Conservation (phyloP, 2,329 filamentous ascomycete species). For the Ceratocystis eucalypticola region DNA sequence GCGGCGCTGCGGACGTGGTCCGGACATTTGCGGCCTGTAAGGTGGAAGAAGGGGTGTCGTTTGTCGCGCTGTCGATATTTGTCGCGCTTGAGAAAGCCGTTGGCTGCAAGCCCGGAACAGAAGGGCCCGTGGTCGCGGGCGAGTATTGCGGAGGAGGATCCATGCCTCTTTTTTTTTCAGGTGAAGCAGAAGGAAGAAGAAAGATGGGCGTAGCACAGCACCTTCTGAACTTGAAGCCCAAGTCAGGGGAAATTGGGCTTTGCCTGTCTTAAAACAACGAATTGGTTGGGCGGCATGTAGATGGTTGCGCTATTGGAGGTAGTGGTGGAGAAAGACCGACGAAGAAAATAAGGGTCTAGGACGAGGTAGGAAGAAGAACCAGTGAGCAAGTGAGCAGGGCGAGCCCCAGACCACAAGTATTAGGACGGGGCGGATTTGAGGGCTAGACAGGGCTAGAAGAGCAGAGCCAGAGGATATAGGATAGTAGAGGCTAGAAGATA, state of each 20-base stretch:
- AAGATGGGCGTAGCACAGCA: neutral
- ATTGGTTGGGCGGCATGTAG: slow-evolving; percentile 6
- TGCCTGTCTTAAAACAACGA: neutral
- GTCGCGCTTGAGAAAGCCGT: neutral
- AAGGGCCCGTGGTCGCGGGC: slow-evolving; percentile 3
- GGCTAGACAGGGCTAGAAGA: neutral
- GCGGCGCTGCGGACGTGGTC: neutral
- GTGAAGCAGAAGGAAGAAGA: neutral
- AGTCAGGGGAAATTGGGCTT: neutral
- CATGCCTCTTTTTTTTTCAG: neutral
- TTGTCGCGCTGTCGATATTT: neutral
- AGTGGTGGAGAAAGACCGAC: neutral
- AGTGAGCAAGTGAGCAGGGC: neutral
- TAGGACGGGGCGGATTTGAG: neutral
- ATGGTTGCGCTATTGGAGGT: neutral
- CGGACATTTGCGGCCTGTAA: neutral
- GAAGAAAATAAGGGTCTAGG: neutral
- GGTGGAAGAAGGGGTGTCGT: neutral
- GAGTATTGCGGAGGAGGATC: slow-evolving; percentile 16
- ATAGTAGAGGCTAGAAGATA: neutral
- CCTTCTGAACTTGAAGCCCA: neutral
- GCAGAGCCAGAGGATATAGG: neutral
- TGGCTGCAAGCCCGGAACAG: neutral
- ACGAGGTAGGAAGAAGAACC: neutral
- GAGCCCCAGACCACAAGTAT: neutral